Evolutionary conservation across 169 alveolate species (phyloP), one percentile per base, ranked within the genome.

Genomic region (Fabrea salina): DNA sequence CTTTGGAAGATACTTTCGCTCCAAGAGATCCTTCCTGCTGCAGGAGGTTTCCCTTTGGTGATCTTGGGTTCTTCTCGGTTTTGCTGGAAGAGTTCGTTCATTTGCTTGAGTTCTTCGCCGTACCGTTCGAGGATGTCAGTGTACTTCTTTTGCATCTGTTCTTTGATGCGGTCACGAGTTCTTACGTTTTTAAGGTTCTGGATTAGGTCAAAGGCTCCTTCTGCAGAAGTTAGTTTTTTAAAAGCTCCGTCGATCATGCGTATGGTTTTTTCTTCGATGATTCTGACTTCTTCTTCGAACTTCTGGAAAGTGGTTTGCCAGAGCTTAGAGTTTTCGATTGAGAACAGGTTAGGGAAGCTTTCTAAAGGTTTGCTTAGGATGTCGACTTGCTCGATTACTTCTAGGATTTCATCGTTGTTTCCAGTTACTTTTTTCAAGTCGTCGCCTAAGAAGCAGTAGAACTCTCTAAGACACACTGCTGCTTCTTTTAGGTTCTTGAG

Each of bases 371-470:
- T 80, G 53, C 85, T 90, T 71, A 85, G 58, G 59, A 88, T 90
- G 90, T 88, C 88, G 47, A 95, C 96, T 71, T 91, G 87, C 68
- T 89, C 94, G 75, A 81, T 89, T 25, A 93, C 95, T 47, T 83
- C 84, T 53, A 92, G 93, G 32, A 92, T 89, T 80, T 95, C 95
- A 75, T 91, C 93, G 11, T 95, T 85, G 44, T 94, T 92, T 16
- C 98, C 98, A 22, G 97, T 96, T 43, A 95, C 98, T 71, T 96
- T 95, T 56, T 94, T 95, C 43, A 96, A 88, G 83, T 95, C 97
- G 32, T 96, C 97, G n/a, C 98, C 98, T 39, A 96, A 86, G 76
- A 96, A 94, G 43, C 95, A 93, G 72, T 83, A 85, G 84, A 96
- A 95, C 70, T 95, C 96, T 75, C 88, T 91, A 0, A 92, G 76